Evolutionary conservation across 1,139 yeast genomes (phyloP), one percentile per base, ranked within the genome.

Genomic region (Zygoascus sp.): DNA sequence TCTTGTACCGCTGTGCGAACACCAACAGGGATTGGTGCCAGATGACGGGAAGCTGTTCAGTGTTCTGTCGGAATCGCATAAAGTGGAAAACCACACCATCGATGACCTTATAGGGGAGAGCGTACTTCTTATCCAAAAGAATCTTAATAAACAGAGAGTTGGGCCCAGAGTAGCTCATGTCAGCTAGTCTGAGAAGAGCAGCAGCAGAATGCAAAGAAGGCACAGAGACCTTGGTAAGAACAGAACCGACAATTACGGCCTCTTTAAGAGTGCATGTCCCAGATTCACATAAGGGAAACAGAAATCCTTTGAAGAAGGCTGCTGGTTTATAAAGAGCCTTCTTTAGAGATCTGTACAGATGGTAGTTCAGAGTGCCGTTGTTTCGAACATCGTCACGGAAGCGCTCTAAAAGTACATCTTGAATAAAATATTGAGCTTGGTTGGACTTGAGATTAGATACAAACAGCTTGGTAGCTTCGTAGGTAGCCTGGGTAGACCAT

Each of bases 401-500:
- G 62, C 95, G 77, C 57, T 89, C 96, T 53, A 88, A 75, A 38
- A 94, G 72, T 1, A 92, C 89, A 50, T 70, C 68, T 51, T 78
- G 82, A 47, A 92, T 80, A 62, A 88, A 92, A 58, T 79, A 81
- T 64, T 89, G 96, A 3, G 97, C 92, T 66, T 92, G 95, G 54
- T 79, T 78, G 10, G 97, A 86, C 49, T 81, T 81, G 63, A 92
- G 75, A 59, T 88, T 89, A 13, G 97, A 89, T 1, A 92, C 95
- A 66, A 94, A 90, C 43, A 92, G 70, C 64, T 89, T 87, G 9
- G 98, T 88, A 2, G 97, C 98, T 65, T 94, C 97, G 62, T 84
- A 92, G 1, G 85, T 82, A 2, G 95, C 96, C 62, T 90, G 94
- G n/a, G 97, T 92, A 5, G 97, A 86, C 99, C 99, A 92, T 25